phyloP scores from a whole-genome alignment of 1,139 yeast genomes.

The Blastobotrys ciferrii region DNA sequence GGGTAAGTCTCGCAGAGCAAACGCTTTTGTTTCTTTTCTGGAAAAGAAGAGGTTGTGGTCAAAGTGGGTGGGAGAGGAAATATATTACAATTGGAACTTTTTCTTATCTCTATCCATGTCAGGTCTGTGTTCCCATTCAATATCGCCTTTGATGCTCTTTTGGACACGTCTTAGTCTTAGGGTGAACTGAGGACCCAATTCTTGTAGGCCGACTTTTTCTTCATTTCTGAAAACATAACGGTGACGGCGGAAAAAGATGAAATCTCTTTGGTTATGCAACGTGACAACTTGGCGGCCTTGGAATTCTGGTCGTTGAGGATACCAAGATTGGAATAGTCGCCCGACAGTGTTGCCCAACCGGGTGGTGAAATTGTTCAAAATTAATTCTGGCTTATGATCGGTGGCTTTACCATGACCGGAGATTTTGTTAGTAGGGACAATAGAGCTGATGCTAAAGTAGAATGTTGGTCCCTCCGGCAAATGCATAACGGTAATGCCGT shows the following conservation, averaged over 20 bases:
- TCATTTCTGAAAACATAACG: slow-evolving; percentile 86
- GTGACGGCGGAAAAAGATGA: slow-evolving; percentile 90
- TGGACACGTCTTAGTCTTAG: slow-evolving; percentile 83
- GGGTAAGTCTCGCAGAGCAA: too few relatives aligned
- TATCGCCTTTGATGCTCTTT: slow-evolving; percentile 85
- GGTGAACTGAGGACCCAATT: slow-evolving; percentile 95
- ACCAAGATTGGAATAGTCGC: slow-evolving; percentile 81
- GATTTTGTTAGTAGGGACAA: slow-evolving; percentile 52
- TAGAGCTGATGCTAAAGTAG: slow-evolving; percentile 81
- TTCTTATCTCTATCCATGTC: slow-evolving; percentile 96
- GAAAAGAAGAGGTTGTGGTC: too few relatives aligned
- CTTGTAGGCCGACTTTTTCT: slow-evolving; percentile 91
- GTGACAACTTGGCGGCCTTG: slow-evolving; percentile 96
- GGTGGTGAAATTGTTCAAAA: slow-evolving; percentile 87
- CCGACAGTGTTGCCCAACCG: slow-evolving; percentile 92
- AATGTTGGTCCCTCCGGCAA: slow-evolving; percentile 94
- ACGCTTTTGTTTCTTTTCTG: too few relatives aligned
- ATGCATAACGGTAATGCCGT: slow-evolving; percentile 89
- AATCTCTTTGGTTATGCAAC: slow-evolving; percentile 93
- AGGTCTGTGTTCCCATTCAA: slow-evolving; percentile 94
- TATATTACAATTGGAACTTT: slow-evolving; percentile 69
- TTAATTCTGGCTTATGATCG: slow-evolving; percentile 85
- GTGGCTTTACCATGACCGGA: slow-evolving; percentile 90
- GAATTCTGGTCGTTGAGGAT: slow-evolving; percentile 90
- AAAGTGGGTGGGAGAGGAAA: too few relatives aligned